These are phyloP conservation scores for Lanmaoa pseudosensibilis DNA, from an alignment of 768 basidiomycete species.

Conservation along the genomic window DNA sequence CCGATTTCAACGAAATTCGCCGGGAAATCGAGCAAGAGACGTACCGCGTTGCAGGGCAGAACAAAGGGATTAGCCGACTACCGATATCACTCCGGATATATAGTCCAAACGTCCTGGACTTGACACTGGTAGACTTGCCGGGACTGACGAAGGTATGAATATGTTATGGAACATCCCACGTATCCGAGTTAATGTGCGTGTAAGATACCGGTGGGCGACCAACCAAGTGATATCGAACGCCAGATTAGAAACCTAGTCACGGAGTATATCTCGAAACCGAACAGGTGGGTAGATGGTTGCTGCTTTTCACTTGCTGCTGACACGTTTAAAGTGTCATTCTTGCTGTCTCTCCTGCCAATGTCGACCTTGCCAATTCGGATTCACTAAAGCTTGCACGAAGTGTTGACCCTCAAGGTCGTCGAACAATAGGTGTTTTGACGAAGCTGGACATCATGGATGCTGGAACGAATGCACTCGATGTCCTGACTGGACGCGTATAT, in stretches of 20 bases:
- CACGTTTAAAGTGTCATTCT: conserved; percentile 75
- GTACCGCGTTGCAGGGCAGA: conserved; percentile 94
- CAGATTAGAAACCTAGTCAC: conserved; percentile 94
- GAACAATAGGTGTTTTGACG: conserved; percentile 95
- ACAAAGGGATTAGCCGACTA: conserved; percentile 95
- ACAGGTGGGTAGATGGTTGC: conserved; percentile 58
- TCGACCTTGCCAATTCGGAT: conserved; percentile 98
- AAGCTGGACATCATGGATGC: conserved; percentile 99
- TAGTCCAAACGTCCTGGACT: conserved; percentile 91
- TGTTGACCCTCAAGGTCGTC: conserved; percentile 93
- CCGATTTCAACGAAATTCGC: conserved; percentile 92
- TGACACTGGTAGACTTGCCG: conserved; percentile 95
- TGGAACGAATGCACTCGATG: conserved; percentile 95
- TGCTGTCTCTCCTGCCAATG: conserved; percentile 95
- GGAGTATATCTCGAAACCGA: conserved; percentile 96
- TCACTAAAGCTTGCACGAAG: conserved; percentile 94
- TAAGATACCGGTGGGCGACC: conserved; percentile 93
- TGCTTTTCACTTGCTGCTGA: conserved; percentile 4
- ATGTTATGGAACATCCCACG: neutral
- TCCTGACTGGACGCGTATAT: conserved; percentile 95
- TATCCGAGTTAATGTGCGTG: neutral
- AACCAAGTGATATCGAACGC: conserved; percentile 96
- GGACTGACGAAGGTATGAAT: conserved; percentile 87
- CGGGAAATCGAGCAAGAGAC: conserved; percentile 99
- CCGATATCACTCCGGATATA: conserved; percentile 96